Percentiles rank a stretch among this genome's conserved stretches.
Conservation (phyloP, 1,284 basidiomycete species). For the Coniophora puteana region DNA sequence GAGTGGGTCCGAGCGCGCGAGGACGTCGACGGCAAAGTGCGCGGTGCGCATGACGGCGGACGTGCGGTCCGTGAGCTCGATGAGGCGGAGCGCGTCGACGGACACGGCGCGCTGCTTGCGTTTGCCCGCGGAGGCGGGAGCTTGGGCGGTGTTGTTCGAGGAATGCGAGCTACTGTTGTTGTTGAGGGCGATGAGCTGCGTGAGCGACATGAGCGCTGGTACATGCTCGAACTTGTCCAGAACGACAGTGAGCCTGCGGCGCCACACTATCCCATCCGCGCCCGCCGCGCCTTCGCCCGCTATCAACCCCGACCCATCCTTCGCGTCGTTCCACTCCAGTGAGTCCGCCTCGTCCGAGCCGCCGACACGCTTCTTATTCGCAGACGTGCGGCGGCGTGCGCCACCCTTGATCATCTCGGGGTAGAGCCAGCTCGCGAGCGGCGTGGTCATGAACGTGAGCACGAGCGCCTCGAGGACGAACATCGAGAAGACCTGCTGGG, state of each 20-base stretch:
- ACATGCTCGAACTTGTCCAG: slow-evolving; percentile 87
- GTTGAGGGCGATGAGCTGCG: slow-evolving; percentile 52
- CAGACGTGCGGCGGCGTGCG: neutral
- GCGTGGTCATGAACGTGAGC: slow-evolving; percentile 85
- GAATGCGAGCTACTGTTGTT: slow-evolving; percentile 7
- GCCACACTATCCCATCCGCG: slow-evolving; percentile 7
- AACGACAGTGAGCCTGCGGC: slow-evolving; percentile 62
- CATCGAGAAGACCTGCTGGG: slow-evolving; percentile 61
- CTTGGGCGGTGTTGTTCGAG: slow-evolving; percentile 4
- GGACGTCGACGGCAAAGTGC: slow-evolving; percentile 71
- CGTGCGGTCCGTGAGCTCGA: slow-evolving; percentile 64
- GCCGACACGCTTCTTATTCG: neutral
- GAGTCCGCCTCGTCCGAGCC: neutral
- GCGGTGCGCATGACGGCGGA: slow-evolving; percentile 63
- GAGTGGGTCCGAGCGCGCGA: slow-evolving; percentile 75
- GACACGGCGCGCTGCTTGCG: slow-evolving; percentile 30
- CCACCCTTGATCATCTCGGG: slow-evolving; percentile 48
- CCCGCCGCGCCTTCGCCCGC: slow-evolving; percentile 2
- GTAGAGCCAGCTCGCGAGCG: slow-evolving; percentile 75
- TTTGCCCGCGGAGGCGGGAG: slow-evolving; percentile 4
- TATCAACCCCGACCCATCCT: neutral
- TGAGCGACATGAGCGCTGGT: slow-evolving; percentile 62
- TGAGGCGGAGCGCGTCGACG: slow-evolving; percentile 79
- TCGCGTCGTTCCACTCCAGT: neutral
- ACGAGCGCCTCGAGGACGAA: slow-evolving; percentile 87